A percentile compares a stretch with the other conserved stretches of the same genome.
These are phyloP conservation scores for Cyphellophora europaea DNA, from an alignment of 2,329 filamentous ascomycete species.

Conservation along the genomic window DNA sequence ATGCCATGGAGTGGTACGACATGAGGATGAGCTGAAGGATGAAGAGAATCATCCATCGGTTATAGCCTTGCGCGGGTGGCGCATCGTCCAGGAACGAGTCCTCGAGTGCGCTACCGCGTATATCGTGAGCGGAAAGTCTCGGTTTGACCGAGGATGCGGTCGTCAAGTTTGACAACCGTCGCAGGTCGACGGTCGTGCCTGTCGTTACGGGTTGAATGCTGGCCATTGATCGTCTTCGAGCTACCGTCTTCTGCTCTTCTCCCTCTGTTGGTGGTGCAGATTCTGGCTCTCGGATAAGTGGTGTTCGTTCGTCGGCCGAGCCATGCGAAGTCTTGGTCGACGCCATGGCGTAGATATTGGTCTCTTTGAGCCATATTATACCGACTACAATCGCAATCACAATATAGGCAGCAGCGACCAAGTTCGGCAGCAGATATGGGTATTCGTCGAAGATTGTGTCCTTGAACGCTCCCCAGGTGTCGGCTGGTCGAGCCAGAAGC, in stretches of 20 bases:
- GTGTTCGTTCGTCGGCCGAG: constrained; percentile 2
- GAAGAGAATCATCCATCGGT: constrained; percentile 2
- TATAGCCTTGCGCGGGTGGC: background rate
- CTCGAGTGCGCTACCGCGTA: background rate
- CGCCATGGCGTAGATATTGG: constrained; percentile 2
- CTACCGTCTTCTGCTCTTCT: background rate
- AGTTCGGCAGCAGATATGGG: constrained; percentile 7
- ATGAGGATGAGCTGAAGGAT: constrained; percentile 23
- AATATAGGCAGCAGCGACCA: constrained; percentile 5
- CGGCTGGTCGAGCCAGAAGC: constrained; percentile 5
- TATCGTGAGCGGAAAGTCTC: background rate
- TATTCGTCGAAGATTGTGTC: constrained; percentile 4
- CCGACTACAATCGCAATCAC: constrained; percentile 3
- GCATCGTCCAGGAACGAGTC: background rate
- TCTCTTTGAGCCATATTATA: constrained; percentile 5
- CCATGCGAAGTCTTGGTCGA: background rate
- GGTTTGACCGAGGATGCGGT: background rate
- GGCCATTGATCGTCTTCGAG: background rate
- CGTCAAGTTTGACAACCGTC: constrained; percentile 3
- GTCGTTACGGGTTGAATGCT: constrained; percentile 2
- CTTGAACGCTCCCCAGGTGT: background rate
- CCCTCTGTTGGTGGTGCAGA: background rate
- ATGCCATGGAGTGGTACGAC: constrained; percentile 39
- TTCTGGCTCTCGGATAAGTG: background rate
- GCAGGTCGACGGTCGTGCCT: constrained; percentile 5